Evolutionary conservation across 495 filamentous ascomycete species (phyloP).

Genomic region (Hamigera avellanea): DNA sequence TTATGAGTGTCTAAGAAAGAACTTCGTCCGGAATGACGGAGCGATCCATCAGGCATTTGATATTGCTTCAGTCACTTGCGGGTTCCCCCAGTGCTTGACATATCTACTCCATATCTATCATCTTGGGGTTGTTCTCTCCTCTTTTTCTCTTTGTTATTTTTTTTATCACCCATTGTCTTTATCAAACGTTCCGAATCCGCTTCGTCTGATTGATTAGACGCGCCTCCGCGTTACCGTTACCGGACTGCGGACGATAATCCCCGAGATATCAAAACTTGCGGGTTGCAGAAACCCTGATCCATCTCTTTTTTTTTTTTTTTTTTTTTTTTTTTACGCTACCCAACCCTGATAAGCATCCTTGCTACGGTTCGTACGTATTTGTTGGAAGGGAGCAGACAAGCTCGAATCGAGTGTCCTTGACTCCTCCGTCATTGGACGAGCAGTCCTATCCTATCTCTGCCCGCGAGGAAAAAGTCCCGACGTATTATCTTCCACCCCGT

Average conservation of each 20-base stretch:
- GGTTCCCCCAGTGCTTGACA: too few relatives aligned
- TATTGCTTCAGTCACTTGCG: too few relatives aligned
- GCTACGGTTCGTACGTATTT: constrained; percentile 10
- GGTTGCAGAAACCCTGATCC: background rate
- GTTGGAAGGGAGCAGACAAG: constrained; percentile 2
- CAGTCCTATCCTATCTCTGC: background rate
- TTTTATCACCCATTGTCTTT: background rate
- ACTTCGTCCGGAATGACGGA: too few relatives aligned
- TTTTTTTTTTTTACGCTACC: background rate
- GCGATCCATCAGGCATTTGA: too few relatives aligned
- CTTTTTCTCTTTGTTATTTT: background rate
- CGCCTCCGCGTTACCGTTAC: background rate
- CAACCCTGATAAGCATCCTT: constrained; percentile 17
- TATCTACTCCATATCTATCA: too few relatives aligned
- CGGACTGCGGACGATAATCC: too few relatives aligned
- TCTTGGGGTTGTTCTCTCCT: background rate
- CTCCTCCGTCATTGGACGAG: background rate
- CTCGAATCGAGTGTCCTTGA: background rate
- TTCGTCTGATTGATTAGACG: constrained; percentile 3
- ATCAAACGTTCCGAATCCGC: background rate
- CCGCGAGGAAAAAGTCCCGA: too few relatives aligned
- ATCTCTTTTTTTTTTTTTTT: constrained; percentile 1
- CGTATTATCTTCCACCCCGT: too few relatives aligned
- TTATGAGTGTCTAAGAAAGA: too few relatives aligned
- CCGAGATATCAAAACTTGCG: background rate